These are phyloP conservation scores for Gossypium bickii DNA, from an alignment of 345 rosid genomes.

Conservation along the genomic window DNA sequence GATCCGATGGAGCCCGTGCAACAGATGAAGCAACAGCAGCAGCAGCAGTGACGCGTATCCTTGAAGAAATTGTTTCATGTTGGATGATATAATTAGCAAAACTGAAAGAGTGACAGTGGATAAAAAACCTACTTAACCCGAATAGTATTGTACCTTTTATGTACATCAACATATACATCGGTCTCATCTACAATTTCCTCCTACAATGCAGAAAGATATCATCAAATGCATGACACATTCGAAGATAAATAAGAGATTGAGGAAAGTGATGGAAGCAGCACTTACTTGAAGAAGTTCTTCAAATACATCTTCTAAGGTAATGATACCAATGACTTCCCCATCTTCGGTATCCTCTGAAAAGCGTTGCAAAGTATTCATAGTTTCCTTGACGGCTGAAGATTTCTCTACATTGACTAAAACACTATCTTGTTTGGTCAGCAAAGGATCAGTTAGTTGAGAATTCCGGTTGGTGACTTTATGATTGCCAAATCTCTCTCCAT, in stretches of 20 bases:
- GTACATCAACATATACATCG: slow-evolving; percentile 69
- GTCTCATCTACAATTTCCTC: slow-evolving; percentile 83
- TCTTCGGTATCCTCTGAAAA: slow-evolving; percentile 60
- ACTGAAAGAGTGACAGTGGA: not conserved
- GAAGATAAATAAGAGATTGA: not conserved
- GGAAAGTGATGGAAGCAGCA: not conserved
- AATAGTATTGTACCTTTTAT: slow-evolving; percentile 48
- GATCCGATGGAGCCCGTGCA: slow-evolving; percentile 41
- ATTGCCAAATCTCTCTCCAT: slow-evolving; percentile 32
- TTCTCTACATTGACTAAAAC: slow-evolving; percentile 47
- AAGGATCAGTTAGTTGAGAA: slow-evolving; percentile 39
- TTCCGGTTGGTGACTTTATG: slow-evolving; percentile 22
- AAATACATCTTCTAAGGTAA: slow-evolving; percentile 76
- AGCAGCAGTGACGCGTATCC: slow-evolving; percentile 67
- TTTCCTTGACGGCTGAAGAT: slow-evolving; percentile 29
- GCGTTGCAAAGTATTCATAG: slow-evolving; percentile 27
- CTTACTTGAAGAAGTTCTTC: slow-evolving; percentile 83
- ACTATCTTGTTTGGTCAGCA: slow-evolving; percentile 35
- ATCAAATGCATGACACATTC: slow-evolving; percentile 7
- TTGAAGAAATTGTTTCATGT: slow-evolving; percentile 18
- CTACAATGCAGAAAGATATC: slow-evolving; percentile 36
- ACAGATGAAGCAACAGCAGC: slow-evolving; percentile 49
- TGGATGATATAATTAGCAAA: not conserved
- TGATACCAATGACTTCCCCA: slow-evolving; percentile 75
- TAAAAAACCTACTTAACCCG: not conserved